Evolutionary conservation across 495 filamentous ascomycete species (phyloP), one percentile per base, ranked within the genome.

Genomic region (Tuber microsphaerosporum): DNA sequence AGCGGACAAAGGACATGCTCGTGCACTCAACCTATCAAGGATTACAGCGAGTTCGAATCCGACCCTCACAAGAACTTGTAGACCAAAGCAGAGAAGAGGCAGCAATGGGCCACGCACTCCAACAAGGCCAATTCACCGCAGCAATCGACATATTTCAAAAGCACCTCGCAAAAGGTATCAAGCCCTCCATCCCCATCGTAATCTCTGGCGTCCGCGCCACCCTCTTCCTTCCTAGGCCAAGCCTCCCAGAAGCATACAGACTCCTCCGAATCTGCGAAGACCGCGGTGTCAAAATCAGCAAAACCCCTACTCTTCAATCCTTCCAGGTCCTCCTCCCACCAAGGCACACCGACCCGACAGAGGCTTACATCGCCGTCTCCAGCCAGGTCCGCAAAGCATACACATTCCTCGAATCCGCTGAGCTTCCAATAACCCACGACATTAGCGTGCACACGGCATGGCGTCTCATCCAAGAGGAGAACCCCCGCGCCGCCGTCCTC

Each of bases 101-200:
- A 12, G 73, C 70, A 3, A 79, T 79, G 76, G 76, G 75, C 6
- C 71, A 42, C 7, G 73, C 76, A 39, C n/a, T 70, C 20, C 41
- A 42, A 7, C 22, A 17, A 9, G 42, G 12, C 34, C 77, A 77
- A 65, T 70, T 73, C n/a, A 37, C 42, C 34, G 31, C 78, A 43
- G 76, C 76, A 75, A 79, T 79, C 45, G 78, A 77, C 43, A 79
- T 79, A 19, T 79, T 79, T 42, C 73, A 70, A 73, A 71, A 79
- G 14, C 8, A 72, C 56, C 44, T 79, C 19, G 75, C 77, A 16
- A 70, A 34, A 10, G 77, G 77, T 16, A 12, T 71, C 39, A 79
- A 75, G 43, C 77, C 77, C 26, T 72, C 76, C 22, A 37, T 10
- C 41, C 46, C 46, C 8, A 48, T 79, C 44, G 65, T 72, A 43